Percentiles rank a stretch among this genome's conserved stretches.
phyloP scores from a whole-genome alignment of 345 rosid genomes.

The Salix koriyanagi region DNA sequence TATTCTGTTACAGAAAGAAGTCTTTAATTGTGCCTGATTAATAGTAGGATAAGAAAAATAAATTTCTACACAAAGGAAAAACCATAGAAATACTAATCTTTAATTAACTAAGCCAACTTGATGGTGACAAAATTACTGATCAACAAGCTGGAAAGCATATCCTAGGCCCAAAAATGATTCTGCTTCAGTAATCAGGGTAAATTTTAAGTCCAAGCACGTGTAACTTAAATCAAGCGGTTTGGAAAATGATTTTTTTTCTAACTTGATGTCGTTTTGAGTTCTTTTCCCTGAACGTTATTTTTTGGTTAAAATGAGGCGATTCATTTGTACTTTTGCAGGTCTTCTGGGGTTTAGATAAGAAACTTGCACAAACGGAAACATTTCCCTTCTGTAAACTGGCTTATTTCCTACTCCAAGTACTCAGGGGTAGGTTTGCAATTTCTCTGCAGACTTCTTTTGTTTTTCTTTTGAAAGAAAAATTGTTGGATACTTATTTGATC shows the following conservation, averaged over 20 bases:
- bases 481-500: not conserved
- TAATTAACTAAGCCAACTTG: not conserved
- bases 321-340: conserved; percentile 48
- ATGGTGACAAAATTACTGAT: not conserved
- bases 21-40: not conserved
- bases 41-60: not conserved
- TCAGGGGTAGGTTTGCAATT: conserved; percentile 55
- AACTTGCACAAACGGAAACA: conserved; percentile 99
- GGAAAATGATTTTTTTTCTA: not conserved
- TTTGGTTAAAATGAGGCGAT: not conserved
- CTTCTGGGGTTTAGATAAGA: conserved; percentile 99
- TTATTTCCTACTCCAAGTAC: conserved; percentile 97
- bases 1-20: not conserved
- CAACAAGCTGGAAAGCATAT: not conserved
- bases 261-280: not conserved
- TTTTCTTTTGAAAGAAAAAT: not conserved
- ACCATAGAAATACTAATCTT: not conserved
- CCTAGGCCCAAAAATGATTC: not conserved
- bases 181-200: not conserved
- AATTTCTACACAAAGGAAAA: not conserved
- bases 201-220: not conserved
- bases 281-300: not conserved
- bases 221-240: not conserved
- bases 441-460: not conserved
- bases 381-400: conserved; percentile 99